These are phyloP conservation scores for Myriosclerotinia scirpicola DNA, from an alignment of 2,329 filamentous ascomycete genomes.

Conservation along the genomic window DNA sequence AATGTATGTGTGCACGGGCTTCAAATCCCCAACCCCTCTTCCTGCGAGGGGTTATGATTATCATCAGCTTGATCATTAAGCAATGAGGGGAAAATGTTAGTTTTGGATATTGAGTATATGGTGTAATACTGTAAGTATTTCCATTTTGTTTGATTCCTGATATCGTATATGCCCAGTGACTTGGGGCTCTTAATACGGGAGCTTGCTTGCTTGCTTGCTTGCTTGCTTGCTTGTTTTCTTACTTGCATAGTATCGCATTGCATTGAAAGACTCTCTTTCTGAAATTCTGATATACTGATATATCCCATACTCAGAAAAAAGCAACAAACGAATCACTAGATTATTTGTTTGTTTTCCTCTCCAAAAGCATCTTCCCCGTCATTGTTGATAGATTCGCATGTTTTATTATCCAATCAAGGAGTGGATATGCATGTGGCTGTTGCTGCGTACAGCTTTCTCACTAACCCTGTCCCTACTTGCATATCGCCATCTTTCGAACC, in stretches of 20 bases:
- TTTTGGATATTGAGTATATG: neutral
- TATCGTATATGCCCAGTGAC: neutral
- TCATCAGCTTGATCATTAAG: slow-evolving; percentile 9
- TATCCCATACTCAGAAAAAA: neutral
- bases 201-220: neutral
- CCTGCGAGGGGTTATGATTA: slow-evolving; percentile 4
- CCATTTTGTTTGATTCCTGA: neutral
- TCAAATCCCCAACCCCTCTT: slow-evolving; percentile 8
- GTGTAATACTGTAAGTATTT: neutral
- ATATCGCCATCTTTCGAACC: slow-evolving; percentile 17
- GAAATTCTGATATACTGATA: neutral
- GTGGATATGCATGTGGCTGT: neutral
- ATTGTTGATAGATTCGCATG: slow-evolving; percentile 8
- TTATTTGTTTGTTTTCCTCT: neutral
- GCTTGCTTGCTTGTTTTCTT: neutral
- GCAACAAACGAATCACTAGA: neutral
- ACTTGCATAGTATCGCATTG: slow-evolving; percentile 11
- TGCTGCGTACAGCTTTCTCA: neutral
- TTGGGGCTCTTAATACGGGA: neutral
- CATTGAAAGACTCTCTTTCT: slow-evolving; percentile 10
- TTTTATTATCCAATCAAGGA: neutral
- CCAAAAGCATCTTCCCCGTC: slow-evolving; percentile 4
- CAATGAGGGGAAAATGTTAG: neutral
- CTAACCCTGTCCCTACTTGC: slow-evolving; percentile 7
- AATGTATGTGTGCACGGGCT: neutral